Evolutionary conservation across 2,329 filamentous ascomycete genomes (phyloP).

Genomic region (Rhynchosporium secalis): DNA sequence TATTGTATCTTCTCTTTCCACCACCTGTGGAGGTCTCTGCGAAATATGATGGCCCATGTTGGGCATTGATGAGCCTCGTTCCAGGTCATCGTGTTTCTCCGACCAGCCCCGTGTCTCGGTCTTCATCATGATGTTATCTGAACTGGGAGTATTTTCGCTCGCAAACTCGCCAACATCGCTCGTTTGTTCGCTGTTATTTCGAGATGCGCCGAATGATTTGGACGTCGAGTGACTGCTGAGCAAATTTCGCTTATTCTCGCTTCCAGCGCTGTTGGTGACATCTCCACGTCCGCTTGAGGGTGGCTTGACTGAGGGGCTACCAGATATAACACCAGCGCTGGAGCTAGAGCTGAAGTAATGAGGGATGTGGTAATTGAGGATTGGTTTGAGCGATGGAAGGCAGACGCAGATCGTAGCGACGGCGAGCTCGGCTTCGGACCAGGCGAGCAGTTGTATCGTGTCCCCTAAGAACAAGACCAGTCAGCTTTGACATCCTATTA

Average conservation of each 20-base stretch:
- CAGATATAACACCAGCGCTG: background rate
- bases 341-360: background rate
- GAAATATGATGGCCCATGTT: background rate
- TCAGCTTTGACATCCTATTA: background rate
- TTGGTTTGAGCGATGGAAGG: slow-evolving; percentile 5
- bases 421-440: slow-evolving; percentile 2
- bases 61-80: background rate
- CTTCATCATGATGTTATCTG: background rate
- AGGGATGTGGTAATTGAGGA: slow-evolving; percentile 4
- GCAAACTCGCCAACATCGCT: background rate
- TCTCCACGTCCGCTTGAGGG: background rate
- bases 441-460: slow-evolving; percentile 1
- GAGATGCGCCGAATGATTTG: background rate
- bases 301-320: slow-evolving; percentile 1
- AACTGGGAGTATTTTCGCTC: background rate
- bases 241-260: background rate
- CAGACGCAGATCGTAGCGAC: slow-evolving; percentile 8
- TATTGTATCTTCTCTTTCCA: background rate
- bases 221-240: background rate
- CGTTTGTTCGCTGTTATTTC: background rate
- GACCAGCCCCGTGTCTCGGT: background rate
- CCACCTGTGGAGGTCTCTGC: background rate
- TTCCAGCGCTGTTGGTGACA: background rate
- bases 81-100: background rate
- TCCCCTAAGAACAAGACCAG: background rate